phyloP scores from a whole-genome alignment of 495 filamentous ascomycete genomes.

The Annulohypoxylon stygium region DNA sequence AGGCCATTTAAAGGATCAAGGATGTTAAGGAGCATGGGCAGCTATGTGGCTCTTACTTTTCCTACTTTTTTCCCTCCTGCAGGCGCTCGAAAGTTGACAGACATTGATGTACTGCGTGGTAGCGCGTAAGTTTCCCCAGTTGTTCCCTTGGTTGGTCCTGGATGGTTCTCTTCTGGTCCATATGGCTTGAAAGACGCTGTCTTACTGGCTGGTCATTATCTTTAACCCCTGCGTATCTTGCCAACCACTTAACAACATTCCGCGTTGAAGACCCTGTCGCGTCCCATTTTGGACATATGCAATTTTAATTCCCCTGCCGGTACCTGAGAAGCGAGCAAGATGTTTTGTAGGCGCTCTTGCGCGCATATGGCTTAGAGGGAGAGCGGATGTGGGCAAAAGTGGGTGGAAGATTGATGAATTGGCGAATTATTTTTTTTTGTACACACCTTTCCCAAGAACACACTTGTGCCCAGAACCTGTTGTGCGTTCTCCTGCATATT shows the following conservation, averaged over 20 bases:
- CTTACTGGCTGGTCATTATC: slow-evolving; percentile 35
- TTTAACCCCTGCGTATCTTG: slow-evolving; percentile 35
- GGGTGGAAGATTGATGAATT: neutral
- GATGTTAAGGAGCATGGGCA: slow-evolving; percentile 16
- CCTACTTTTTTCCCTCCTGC: neutral
- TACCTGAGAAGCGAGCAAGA: slow-evolving; percentile 26
- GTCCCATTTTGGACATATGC: slow-evolving; percentile 32
- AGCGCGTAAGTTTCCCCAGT: slow-evolving; percentile 35
- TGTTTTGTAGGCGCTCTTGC: slow-evolving; percentile 13
- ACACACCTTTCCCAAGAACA: slow-evolving; percentile 7
- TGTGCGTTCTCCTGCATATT: slow-evolving; percentile 18
- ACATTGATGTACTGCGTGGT: slow-evolving; percentile 14
- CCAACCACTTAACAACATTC: slow-evolving; percentile 37
- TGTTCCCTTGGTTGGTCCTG: slow-evolving; percentile 17
- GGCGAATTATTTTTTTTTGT: slow-evolving; percentile 19
- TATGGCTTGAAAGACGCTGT: slow-evolving; percentile 24
- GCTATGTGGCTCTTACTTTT: slow-evolving; percentile 23
- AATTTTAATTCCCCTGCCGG: slow-evolving; percentile 41
- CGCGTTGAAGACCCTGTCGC: slow-evolving; percentile 22
- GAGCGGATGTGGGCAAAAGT: neutral
- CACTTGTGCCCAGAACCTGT: neutral
- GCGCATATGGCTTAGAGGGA: neutral
- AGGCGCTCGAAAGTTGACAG: slow-evolving; percentile 40
- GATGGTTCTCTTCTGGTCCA: slow-evolving; percentile 16
- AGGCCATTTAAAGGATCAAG: slow-evolving; percentile 32